Evolutionary conservation across 2,329 filamentous ascomycete genomes (phyloP), one percentile per base, ranked within the genome.

Genomic region (Bipolaris oryzae): DNA sequence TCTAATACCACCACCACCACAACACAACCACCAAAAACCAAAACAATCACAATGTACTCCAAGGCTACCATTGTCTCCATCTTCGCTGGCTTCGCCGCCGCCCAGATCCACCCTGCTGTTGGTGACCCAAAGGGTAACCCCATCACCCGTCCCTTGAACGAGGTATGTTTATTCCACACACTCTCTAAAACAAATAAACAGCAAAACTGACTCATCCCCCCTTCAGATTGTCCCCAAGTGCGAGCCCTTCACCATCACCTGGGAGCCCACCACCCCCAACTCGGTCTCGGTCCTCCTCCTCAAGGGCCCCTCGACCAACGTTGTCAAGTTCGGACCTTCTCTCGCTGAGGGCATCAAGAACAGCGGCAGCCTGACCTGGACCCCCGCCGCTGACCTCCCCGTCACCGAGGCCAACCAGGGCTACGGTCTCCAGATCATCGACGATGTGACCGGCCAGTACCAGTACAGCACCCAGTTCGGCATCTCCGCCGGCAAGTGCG

Each of bases 401-500:
- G 70, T 65, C 18, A 59, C 59, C 20, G n/a, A 20, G 28, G 81
- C 83, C 59, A 71, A 70, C 61, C 80, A 78, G 65, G 81, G 79
- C 75, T 88, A 87, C 76, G 86, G 85, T 59, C 78, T 88, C 69
- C 80, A 87, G 72, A 75, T 89, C 66, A 84, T 88, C 64, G 84
- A 83, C 62, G 83, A 87, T 68, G 77, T 78, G 47, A 84, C 79
- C 60, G 84, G 85, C 71, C 75, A 82, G 70, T 88, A 85, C 81
- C 85, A 88, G 67, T 76, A 73, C 68, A 83, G 81, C 41, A 84
- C 83, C 56, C 85, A 87, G 74, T 87, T 87, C 77, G 85, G 85
- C 67, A 80, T 88, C 77, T 78, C 76, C 58, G 82, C 82, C 69
- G 63, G 71, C 43, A 57, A 72, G 51, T 76, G 66, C 63, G 35